Base-by-base conservation (phyloP, 495 filamentous ascomycete species). In the Paragyromitra xinjiangensis region DNA sequence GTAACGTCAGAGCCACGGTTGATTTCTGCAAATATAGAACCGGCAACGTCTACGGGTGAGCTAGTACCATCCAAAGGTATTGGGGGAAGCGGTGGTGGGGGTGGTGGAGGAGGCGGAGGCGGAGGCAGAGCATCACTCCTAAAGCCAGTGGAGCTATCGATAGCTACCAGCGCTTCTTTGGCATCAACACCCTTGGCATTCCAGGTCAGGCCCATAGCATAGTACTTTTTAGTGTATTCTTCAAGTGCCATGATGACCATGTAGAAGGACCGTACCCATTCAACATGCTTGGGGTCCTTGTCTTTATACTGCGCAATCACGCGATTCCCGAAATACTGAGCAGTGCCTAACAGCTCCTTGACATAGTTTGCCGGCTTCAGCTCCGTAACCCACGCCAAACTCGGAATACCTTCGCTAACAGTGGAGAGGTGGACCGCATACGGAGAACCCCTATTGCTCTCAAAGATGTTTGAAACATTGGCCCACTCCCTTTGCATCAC, bases 281-380 rank as follows among this genome's bases (percentile, higher is more conserved):
- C 90, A 73, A 94, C 87, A 71, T 97, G 92, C 53, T 90, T 88
- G 19, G 88, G 87, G 71, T 96, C 90, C 94, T 93, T 95, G 64
- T 95, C 94, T 85, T 95, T 98, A 84, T 92, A 90, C 73, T 93
- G 91, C 81, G 91, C 94, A 73, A 98, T 83, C 48, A 99, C 92
- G 71, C 92, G 89, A 85, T 99, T 97, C 2, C 95, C 96, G 75
- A 90, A 97, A 85, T 93, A 96, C 83, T 97, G 88, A 37, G 94
- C 92, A 62, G 92, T 90, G 29, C 89, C 89, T 7, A 95, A 85
- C 61, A 90, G 90, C 61, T 97, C 95, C 39, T 87, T 87, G 48
- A 98, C 90, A 77, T 92, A 93, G 67, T 93, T 93, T 75, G 87
- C 90, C 0, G 95, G 95, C 82, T 93, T 94, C 37, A 84, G 84